Conservation (phyloP, 352 stramenopile species). For the Globisporangium splendens region DNA sequence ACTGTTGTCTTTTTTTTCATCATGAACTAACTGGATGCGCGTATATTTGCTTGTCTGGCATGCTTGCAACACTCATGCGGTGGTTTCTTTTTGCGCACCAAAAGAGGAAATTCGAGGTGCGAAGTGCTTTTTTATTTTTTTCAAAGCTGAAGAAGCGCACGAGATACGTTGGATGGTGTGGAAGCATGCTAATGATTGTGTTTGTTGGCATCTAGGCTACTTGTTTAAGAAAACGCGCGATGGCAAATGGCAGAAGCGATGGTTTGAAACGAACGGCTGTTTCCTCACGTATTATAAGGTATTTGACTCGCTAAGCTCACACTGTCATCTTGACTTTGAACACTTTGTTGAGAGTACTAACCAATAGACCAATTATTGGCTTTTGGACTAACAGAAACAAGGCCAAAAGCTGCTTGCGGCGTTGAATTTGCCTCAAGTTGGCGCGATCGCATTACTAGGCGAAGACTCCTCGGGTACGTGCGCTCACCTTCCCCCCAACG, state of each 20-base stretch:
- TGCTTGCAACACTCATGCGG: background rate
- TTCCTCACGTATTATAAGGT: constrained; percentile 99
- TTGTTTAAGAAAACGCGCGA: constrained; percentile 93
- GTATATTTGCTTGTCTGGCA: background rate
- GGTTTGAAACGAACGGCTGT: constrained; percentile 98
- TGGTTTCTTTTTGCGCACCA: background rate
- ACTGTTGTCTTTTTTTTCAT: background rate
- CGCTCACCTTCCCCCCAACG: background rate
- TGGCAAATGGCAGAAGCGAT: constrained; percentile 96
- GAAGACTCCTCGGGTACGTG: constrained; percentile 62
- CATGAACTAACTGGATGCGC: background rate
- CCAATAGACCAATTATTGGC: too few relatives aligned
- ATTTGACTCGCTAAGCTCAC: background rate
- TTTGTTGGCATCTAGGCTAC: constrained; percentile 55
- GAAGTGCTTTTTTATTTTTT: background rate
- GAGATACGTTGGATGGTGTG: background rate
- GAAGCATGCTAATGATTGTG: too few relatives aligned
- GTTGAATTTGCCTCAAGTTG: constrained; percentile 92
- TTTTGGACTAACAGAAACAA: constrained; percentile 71
- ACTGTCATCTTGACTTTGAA: background rate
- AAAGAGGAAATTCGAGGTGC: constrained; percentile 60
- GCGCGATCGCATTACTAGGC: constrained; percentile 65
- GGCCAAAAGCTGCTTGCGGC: constrained; percentile 92
- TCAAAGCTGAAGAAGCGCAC: too few relatives aligned
- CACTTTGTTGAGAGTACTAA: too few relatives aligned